Evolutionary conservation across 495 filamentous ascomycete genomes (phyloP).

Genomic region (Podospora anserina): DNA sequence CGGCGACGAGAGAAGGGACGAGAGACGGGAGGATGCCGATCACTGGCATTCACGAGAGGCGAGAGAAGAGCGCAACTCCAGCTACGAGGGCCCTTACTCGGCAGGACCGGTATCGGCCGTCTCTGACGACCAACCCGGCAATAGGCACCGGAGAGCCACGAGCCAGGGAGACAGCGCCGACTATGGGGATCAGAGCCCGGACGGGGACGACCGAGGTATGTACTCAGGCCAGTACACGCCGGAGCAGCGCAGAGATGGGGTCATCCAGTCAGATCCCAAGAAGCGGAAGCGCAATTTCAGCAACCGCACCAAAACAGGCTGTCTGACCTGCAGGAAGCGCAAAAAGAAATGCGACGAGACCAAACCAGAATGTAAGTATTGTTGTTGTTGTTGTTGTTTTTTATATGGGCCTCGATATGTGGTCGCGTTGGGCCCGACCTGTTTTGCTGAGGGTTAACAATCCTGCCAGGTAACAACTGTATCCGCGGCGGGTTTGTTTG

Average conservation of each 20-base stretch:
- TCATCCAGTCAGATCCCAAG: slow-evolving; percentile 68
- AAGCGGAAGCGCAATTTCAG: slow-evolving; percentile 86
- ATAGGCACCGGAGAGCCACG: slow-evolving; percentile 38
- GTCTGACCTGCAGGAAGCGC: slow-evolving; percentile 86
- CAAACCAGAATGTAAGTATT: slow-evolving; percentile 79
- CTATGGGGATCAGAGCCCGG: slow-evolving; percentile 48
- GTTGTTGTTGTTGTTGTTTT: slow-evolving; percentile 4
- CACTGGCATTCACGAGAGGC: slow-evolving; percentile 45
- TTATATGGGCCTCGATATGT: slow-evolving; percentile 20
- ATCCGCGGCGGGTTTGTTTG: slow-evolving; percentile 87
- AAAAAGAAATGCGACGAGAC: slow-evolving; percentile 99
- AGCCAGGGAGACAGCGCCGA: slow-evolving; percentile 41
- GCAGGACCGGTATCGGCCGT: slow-evolving; percentile 39
- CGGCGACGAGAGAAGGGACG: slow-evolving; percentile 31
- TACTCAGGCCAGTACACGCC: slow-evolving; percentile 45
- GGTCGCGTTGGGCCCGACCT: slow-evolving; percentile 16
- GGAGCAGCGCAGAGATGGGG: slow-evolving; percentile 47
- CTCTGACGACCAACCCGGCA: slow-evolving; percentile 46
- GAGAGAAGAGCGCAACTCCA: slow-evolving; percentile 42
- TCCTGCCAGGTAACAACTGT: slow-evolving; percentile 77
- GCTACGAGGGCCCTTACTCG: slow-evolving; percentile 43
- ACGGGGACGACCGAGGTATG: slow-evolving; percentile 41
- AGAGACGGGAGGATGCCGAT: slow-evolving; percentile 38
- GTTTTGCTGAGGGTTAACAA: slow-evolving; percentile 18
- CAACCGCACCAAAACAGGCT: slow-evolving; percentile 96